Percentiles rank a stretch among this genome's conserved stretches.
Conservation (phyloP, 805 yeast genomes). For the Lachancea dasiensis region DNA sequence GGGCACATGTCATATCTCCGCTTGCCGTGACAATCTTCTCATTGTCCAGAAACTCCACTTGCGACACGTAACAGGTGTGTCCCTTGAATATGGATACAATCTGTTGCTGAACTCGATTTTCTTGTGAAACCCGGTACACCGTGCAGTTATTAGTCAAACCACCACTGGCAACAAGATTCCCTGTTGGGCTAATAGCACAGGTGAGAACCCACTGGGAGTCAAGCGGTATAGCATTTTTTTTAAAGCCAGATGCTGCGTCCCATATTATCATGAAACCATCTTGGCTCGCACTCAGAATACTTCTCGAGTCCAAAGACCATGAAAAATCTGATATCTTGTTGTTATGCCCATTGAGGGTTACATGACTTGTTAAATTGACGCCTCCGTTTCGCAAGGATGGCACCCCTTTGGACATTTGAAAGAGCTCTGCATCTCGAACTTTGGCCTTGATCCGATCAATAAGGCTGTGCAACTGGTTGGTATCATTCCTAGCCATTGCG, state of each 20-base stretch:
- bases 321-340: conserved; percentile 63
- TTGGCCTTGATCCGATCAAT: conserved; percentile 39
- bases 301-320: conserved; percentile 61
- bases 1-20: conserved; percentile 73
- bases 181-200: conserved; percentile 66
- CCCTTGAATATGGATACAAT: conserved; percentile 61
- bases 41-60: conserved; percentile 59
- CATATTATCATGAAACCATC: conserved; percentile 82
- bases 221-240: conserved; percentile 61
- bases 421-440: conserved; percentile 42
- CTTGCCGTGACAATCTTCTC: conserved; percentile 58
- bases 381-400: conserved; percentile 16
- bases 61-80: conserved; percentile 77
- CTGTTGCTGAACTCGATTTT: conserved; percentile 34
- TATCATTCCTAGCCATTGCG: conserved; percentile 39
- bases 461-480: conserved; percentile 43
- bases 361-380: conserved; percentile 34
- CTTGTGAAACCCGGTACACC: conserved; percentile 46
- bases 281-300: conserved; percentile 68
- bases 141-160: conserved; percentile 80
- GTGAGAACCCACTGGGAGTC: conserved; percentile 76
- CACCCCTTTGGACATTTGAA: conserved; percentile 33
- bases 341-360: conserved; percentile 48
- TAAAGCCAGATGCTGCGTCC: conserved; percentile 71
- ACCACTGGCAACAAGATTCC: conserved; percentile 65